Evolutionary conservation across 331 rosid genomes (phyloP), one percentile per base, ranked within the genome.

Genomic region (Quercus lobata): DNA sequence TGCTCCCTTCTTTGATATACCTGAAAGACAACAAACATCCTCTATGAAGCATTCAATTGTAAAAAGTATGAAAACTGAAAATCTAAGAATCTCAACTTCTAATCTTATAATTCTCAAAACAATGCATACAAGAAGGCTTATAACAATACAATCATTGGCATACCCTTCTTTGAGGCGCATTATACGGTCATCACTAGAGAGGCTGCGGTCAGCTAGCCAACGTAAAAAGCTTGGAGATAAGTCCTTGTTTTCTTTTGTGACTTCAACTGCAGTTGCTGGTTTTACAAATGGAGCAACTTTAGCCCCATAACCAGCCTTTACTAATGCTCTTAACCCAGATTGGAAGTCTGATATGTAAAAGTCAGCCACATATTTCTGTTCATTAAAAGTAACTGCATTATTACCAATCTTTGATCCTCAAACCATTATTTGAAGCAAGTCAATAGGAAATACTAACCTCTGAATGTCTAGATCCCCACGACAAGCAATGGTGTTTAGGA

Each of bases 151-250:
- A 27, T 75, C n/a, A 10, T 34, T 18, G 44, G 44, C 85, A 70
- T 90, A 96, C 99, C 99, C 99, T 90, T 96, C 99, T 89, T 90
- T 93, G 79, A 96, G 99, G 81, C 97, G 93, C 97, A 96, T 91
- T 76, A 88, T 57, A 3, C 97, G 89, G 83, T 92, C 92, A 76
- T 96, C 97, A 1, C 80, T 74, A 5, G 99, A 90, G 84, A 96
- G 94, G 77, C 84, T 93, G 78, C 97, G 99, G 71, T 92, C 97
- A 4, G 95, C 90, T 65, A 96, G 94, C 98, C 99, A 96, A 74
- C 90, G 82, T 77, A 96, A 72, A 81, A 96, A 91, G 84, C 87
- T 81, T 14, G 99, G 97, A 69, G 99, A 93, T 69, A 89, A 76
- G 77, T 93, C 99, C 79, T 82, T 83, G 91, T 96, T 96, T 71